Evolutionary conservation across 495 filamentous ascomycete species (phyloP).

Genomic region (Neurospora sublineolata): DNA sequence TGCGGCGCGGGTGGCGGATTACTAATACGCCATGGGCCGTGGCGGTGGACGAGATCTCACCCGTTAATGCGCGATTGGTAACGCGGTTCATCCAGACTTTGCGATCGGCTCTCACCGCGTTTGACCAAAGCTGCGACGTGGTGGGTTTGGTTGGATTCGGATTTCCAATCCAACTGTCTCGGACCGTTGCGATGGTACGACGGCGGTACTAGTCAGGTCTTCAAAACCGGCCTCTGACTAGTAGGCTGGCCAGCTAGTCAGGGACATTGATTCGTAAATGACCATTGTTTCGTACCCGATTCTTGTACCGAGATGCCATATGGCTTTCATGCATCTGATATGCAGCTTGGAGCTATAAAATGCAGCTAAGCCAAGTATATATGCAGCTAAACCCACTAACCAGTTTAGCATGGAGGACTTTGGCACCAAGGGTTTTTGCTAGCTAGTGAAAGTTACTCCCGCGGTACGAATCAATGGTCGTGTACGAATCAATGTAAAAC

Average conservation of each 20-base stretch:
- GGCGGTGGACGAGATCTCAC: neutral
- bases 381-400: neutral
- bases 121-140: neutral
- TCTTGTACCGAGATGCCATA: neutral
- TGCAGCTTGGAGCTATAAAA: neutral
- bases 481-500: neutral
- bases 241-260: neutral
- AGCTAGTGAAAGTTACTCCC: neutral
- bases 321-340: neutral
- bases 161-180: neutral
- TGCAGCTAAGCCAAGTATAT: rapidly evolving
- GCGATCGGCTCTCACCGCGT: neutral
- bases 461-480: too few relatives aligned
- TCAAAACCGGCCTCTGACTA: neutral
- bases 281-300: neutral
- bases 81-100: neutral
- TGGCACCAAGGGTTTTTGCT: neutral
- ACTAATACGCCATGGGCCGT: neutral
- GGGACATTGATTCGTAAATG: neutral
- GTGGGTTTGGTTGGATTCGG: neutral
- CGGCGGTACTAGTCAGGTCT: neutral
- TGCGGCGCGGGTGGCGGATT: neutral
- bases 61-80: neutral
- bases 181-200: neutral
- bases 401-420: neutral